These are phyloP conservation scores for Boletus subcaerulescens DNA, from an alignment of 768 basidiomycete genomes.

Conservation along the genomic window DNA sequence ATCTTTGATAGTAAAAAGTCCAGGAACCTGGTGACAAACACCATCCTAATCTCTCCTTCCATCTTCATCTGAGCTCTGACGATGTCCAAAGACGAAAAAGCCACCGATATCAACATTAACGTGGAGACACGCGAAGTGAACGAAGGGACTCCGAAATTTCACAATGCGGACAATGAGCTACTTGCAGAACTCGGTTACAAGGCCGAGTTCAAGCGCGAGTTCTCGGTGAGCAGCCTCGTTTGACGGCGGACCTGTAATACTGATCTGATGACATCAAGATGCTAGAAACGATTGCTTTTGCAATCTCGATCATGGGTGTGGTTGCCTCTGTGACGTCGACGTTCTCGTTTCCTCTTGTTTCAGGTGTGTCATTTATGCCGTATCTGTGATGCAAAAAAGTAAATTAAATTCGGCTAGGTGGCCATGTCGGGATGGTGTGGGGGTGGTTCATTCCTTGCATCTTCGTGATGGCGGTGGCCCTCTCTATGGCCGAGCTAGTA, in stretches of 20 bases:
- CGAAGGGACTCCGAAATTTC: conserved; percentile 18
- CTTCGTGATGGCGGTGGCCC: conserved; percentile 65
- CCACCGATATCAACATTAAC: background rate
- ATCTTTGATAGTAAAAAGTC: conserved; percentile 10
- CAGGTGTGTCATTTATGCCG: conserved; percentile 39
- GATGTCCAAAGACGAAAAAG: conserved; percentile 25
- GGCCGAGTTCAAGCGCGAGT: conserved; percentile 71
- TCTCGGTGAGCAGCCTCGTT: conserved; percentile 47
- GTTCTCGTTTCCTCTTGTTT: conserved; percentile 57
- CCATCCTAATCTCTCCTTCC: background rate
- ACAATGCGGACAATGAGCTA: conserved; percentile 50
- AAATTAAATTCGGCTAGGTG: conserved; percentile 39
- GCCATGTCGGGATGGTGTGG: conserved; percentile 75
- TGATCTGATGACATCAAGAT: conserved; percentile 28
- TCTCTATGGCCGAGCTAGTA: conserved; percentile 70
- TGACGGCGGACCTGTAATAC: background rate
- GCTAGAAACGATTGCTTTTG: conserved; percentile 62
- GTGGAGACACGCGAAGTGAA: conserved; percentile 10
- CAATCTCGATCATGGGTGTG: conserved; percentile 72
- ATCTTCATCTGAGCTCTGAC: background rate
- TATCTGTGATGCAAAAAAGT: background rate
- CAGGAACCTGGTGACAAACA: conserved; percentile 1
- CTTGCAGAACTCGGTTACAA: conserved; percentile 70
- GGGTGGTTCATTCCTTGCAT: conserved; percentile 72
- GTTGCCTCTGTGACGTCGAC: conserved; percentile 68